These are phyloP conservation scores for Trichoderma simmonsii DNA, from an alignment of 2,329 filamentous ascomycete species.

Conservation along the genomic window DNA sequence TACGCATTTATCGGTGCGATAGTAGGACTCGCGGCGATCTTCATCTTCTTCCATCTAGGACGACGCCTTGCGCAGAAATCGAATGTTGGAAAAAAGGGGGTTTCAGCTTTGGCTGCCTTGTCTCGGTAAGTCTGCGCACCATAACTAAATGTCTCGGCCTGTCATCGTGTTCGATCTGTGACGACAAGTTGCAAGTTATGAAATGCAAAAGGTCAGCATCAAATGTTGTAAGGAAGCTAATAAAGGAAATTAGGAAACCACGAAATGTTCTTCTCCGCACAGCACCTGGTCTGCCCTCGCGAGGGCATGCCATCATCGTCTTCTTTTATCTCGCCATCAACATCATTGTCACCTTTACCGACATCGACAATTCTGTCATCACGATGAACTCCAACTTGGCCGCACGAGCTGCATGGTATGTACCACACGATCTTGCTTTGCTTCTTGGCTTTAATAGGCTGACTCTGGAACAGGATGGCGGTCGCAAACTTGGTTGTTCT, in stretches of 20 bases:
- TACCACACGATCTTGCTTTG: background rate
- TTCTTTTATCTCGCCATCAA: slow-evolving; percentile 35
- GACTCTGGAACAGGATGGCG: slow-evolving; percentile 33
- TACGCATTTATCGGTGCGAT: slow-evolving; percentile 13
- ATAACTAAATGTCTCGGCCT: background rate
- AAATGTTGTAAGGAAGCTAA: background rate
- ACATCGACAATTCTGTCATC: slow-evolving; percentile 33
- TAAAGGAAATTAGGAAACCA: slow-evolving; percentile 24
- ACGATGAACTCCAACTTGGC: slow-evolving; percentile 34
- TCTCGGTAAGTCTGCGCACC: slow-evolving; percentile 14
- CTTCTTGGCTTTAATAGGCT: background rate
- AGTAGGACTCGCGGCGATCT: slow-evolving; percentile 11
- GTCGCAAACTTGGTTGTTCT: slow-evolving; percentile 49
- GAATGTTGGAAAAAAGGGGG: background rate
- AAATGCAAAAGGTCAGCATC: background rate
- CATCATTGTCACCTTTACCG: slow-evolving; percentile 32
- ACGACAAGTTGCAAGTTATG: background rate
- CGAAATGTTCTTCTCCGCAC: slow-evolving; percentile 30
- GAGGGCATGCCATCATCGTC: slow-evolving; percentile 33
- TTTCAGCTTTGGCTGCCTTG: background rate
- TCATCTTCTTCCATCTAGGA: slow-evolving; percentile 16
- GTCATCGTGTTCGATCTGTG: background rate
- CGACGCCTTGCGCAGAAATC: slow-evolving; percentile 7
- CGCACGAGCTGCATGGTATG: slow-evolving; percentile 40
- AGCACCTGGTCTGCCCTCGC: slow-evolving; percentile 29